A percentile compares a stretch with the other conserved stretches of the same genome.
Evolutionary conservation across 805 yeast genomes (phyloP).

Genomic region (Blastobotrys peoriensis): DNA sequence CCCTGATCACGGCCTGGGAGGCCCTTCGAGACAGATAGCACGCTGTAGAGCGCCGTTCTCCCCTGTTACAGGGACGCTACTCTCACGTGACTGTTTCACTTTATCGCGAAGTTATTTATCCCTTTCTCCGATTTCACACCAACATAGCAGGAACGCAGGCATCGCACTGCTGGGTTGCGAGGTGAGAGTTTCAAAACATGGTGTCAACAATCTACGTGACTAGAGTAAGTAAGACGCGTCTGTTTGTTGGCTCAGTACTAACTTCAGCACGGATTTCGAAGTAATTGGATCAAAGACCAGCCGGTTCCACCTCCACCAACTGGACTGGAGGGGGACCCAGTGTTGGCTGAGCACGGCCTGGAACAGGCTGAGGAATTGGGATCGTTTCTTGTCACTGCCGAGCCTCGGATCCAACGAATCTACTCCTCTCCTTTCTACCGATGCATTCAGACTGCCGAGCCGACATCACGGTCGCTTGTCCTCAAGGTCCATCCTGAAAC

Average conservation of each 20-base stretch:
- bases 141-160: too few species aligned
- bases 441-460: slow-evolving; percentile 76
- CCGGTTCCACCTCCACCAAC: slow-evolving; percentile 75
- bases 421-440: slow-evolving; percentile 83
- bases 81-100: too few species aligned
- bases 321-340: slow-evolving; percentile 85
- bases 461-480: slow-evolving; percentile 55
- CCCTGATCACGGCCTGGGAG: too few species aligned
- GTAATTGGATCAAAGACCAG: slow-evolving; percentile 63
- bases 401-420: slow-evolving; percentile 62
- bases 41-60: too few species aligned
- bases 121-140: too few species aligned
- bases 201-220: slow-evolving; percentile 26
- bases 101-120: too few species aligned
- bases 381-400: slow-evolving; percentile 43
- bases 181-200: slow-evolving; percentile 13
- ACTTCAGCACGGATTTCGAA: slow-evolving; percentile 69
- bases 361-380: slow-evolving; percentile 83
- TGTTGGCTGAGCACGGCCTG: slow-evolving; percentile 80
- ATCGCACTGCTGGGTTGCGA: too few species aligned
- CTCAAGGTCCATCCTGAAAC: slow-evolving; percentile 62
- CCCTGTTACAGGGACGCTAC: too few species aligned
- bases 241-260: not conserved
- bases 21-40: too few species aligned
- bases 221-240: slow-evolving; percentile 16